Percentiles rank a stretch among this genome's conserved stretches.
Conservation (phyloP, 352 stramenopile genomes). For the Phytophthora gonapodyides region DNA sequence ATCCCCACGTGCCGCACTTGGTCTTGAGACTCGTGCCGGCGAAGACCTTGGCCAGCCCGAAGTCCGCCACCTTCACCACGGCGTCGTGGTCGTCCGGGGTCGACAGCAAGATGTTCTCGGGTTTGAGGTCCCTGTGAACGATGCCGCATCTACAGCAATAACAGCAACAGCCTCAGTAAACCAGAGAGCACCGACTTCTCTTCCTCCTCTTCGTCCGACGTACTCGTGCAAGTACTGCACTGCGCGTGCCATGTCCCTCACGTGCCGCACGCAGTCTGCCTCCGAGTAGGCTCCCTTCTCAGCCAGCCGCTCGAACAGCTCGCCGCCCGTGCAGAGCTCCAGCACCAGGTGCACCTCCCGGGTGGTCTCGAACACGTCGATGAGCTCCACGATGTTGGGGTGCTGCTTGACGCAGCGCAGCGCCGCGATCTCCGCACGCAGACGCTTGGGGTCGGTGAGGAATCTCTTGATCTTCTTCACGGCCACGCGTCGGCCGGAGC, state of each 20-base stretch:
- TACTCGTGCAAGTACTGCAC: slow-evolving; percentile 78
- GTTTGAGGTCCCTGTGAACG: slow-evolving; percentile 83
- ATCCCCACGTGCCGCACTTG: slow-evolving; percentile 83
- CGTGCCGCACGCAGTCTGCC: slow-evolving; percentile 75
- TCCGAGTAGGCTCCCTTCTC: slow-evolving; percentile 86
- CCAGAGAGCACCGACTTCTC: not conserved
- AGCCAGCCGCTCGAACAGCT: slow-evolving; percentile 82
- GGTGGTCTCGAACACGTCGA: slow-evolving; percentile 83
- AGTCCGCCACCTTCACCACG: slow-evolving; percentile 81
- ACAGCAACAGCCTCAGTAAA: not conserved
- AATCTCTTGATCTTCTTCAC: slow-evolving; percentile 89
- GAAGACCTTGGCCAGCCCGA: slow-evolving; percentile 86
- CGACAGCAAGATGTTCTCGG: slow-evolving; percentile 84
- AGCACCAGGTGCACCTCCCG: slow-evolving; percentile 81
- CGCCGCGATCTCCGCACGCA: slow-evolving; percentile 68
- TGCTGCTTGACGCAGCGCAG: slow-evolving; percentile 63
- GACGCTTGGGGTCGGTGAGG: slow-evolving; percentile 68
- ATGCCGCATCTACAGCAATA: slow-evolving; percentile 60
- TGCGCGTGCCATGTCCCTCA: slow-evolving; percentile 67
- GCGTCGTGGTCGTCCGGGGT: slow-evolving; percentile 61
- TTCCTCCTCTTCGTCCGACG: slow-evolving; percentile 7
- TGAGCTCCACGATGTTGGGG: slow-evolving; percentile 77
- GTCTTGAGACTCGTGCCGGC: slow-evolving; percentile 72
- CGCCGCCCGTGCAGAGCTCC: slow-evolving; percentile 79
- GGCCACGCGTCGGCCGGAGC: slow-evolving; percentile 58